Evolutionary conservation across 2,329 filamentous ascomycete species (phyloP).

Genomic region (Endocalyx cinctus): DNA sequence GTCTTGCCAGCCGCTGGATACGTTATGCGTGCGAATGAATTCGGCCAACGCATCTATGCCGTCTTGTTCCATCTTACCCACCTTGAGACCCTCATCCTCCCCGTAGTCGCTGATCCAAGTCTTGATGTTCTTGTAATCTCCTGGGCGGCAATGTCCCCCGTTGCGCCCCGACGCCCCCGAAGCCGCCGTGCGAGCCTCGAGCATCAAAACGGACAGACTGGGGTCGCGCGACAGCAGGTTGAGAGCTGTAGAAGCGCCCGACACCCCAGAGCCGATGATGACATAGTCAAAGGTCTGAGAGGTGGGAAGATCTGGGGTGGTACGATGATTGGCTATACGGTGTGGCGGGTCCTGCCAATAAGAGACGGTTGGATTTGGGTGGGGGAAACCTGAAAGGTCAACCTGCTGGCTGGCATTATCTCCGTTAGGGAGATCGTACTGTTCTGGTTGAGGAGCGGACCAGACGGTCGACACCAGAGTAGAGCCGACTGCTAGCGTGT

Average conservation of each 20-base stretch:
- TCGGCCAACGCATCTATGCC: slow-evolving; percentile 39
- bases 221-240: slow-evolving; percentile 21
- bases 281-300: slow-evolving; percentile 14
- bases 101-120: no score
- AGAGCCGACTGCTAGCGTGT: no score
- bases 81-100: neutral
- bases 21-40: slow-evolving; percentile 22
- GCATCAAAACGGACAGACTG: slow-evolving; percentile 29
- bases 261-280: slow-evolving; percentile 20
- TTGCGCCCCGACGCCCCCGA: slow-evolving; percentile 41
- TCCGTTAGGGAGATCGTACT: no score
- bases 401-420: no score
- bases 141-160: no score
- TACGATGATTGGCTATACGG: no score
- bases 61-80: slow-evolving; percentile 21
- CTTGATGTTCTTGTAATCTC: neutral
- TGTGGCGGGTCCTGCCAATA: no score
- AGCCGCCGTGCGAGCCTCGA: slow-evolving; percentile 35
- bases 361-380: no score
- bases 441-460: no score
- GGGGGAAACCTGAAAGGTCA: no score
- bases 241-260: slow-evolving; percentile 15
- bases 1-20: slow-evolving; percentile 30
- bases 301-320: no score
- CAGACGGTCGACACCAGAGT: no score